Evolutionary conservation across 495 filamentous ascomycete species (phyloP).

Genomic region (Acidiella bohemica): DNA sequence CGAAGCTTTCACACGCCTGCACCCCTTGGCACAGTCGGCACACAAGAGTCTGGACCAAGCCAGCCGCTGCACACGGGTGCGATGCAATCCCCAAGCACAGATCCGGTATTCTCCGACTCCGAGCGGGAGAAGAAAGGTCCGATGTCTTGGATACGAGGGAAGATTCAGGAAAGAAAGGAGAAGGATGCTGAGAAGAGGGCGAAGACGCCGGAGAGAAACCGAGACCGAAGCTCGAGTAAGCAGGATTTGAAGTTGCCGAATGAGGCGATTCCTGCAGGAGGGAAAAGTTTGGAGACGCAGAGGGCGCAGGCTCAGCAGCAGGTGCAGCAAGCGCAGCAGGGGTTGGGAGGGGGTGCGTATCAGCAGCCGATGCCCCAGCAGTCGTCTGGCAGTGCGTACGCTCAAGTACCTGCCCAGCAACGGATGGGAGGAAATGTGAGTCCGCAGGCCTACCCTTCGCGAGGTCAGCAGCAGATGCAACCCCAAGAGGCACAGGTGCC

Average conservation of each 20-base stretch:
- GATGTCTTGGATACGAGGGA: constrained; percentile 71
- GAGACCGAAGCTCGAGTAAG: constrained; percentile 9
- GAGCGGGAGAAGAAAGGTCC: constrained; percentile 45
- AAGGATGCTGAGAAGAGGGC: constrained; percentile 39
- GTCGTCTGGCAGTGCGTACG: too few species aligned
- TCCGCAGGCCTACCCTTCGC: too few species aligned
- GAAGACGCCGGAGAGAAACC: constrained; percentile 37
- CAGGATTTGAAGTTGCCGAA: constrained; percentile 16
- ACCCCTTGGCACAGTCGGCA: background rate
- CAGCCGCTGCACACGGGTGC: constrained; percentile 6
- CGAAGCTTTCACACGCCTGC: constrained; percentile 14
- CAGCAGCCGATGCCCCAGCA: too few species aligned
- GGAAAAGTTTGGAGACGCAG: constrained; percentile 21
- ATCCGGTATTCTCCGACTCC: constrained; percentile 17
- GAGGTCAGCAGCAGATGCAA: too few species aligned
- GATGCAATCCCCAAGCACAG: constrained; percentile 2
- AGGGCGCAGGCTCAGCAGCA: too few species aligned
- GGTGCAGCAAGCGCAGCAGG: background rate
- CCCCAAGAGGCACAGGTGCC: too few species aligned
- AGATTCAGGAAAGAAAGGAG: constrained; percentile 59
- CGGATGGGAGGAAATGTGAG: too few species aligned
- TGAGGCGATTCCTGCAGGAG: constrained; percentile 14
- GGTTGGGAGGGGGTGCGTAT: too few species aligned
- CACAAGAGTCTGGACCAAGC: constrained; percentile 19
- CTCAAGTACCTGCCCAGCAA: too few species aligned